A percentile compares a stretch with the other conserved stretches of the same genome.
Evolutionary conservation across 164 flowering plant genomes (phyloP).

Genomic region (Chimonanthus praecox): DNA sequence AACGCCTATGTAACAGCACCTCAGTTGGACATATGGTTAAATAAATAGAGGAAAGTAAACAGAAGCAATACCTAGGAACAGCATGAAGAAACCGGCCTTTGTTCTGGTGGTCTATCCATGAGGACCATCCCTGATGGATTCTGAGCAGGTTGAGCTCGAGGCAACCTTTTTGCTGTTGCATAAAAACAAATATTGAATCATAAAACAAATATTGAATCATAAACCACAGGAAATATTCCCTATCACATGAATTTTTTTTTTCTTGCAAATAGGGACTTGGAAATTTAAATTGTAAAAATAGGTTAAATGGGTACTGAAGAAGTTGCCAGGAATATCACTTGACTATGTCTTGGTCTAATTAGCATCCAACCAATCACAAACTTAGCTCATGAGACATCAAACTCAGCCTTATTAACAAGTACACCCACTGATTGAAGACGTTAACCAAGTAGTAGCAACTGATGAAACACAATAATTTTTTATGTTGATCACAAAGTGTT

Average conservation of each 20-base stretch:
- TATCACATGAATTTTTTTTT: neutral
- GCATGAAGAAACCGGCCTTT: constrained; percentile 47
- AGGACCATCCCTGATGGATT: constrained; percentile 82
- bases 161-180: constrained; percentile 57
- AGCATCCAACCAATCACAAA: neutral
- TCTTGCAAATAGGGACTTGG: neutral
- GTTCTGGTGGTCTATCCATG: constrained; percentile 58
- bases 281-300: too few species aligned
- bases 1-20: neutral
- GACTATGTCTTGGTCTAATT: neutral
- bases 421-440: neutral
- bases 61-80: constrained; percentile 37
- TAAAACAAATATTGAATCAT: neutral
- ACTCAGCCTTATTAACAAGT: neutral
- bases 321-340: neutral
- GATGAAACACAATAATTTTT: neutral
- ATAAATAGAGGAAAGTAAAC: neutral
- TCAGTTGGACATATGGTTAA: neutral
- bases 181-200: neutral
- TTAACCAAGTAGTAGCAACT: too few species aligned
- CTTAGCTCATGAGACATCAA: neutral
- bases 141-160: constrained; percentile 73
- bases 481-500: neutral
- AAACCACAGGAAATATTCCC: too few species aligned
- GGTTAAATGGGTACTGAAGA: neutral